Percentiles rank a stretch among this genome's conserved stretches.
phyloP scores from a whole-genome alignment of 2,329 filamentous ascomycete genomes.

The Fusarium humuli region DNA sequence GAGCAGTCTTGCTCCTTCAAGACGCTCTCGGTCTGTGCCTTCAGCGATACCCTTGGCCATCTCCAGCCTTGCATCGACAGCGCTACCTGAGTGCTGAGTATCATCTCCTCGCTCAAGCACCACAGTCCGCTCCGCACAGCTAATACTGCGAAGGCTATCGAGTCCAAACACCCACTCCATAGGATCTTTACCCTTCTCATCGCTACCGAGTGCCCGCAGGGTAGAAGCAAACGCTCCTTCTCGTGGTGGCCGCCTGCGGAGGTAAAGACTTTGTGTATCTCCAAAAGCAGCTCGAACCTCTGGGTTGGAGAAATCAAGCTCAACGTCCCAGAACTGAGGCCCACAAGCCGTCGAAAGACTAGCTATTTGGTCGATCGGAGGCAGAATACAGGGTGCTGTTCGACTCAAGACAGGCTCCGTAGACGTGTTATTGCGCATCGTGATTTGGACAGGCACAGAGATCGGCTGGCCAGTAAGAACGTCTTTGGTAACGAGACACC shows the following conservation, averaged over 20 bases:
- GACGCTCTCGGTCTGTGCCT: constrained; percentile 54
- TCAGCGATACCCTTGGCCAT: constrained; percentile 65
- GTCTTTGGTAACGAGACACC: constrained; percentile 90
- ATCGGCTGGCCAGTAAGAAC: constrained; percentile 85
- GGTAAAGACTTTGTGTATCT: constrained; percentile 77
- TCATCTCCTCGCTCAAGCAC: constrained; percentile 66
- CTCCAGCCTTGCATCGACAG: constrained; percentile 78
- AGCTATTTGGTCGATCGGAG: constrained; percentile 72
- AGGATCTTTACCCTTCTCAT: constrained; percentile 54
- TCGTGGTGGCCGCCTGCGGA: constrained; percentile 76
- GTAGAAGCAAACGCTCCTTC: constrained; percentile 80
- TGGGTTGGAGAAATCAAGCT: constrained; percentile 78
- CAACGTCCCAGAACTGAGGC: constrained; percentile 82
- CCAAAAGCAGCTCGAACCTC: constrained; percentile 71
- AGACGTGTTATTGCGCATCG: constrained; percentile 60
- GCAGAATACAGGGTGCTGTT: constrained; percentile 69
- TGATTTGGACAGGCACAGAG: constrained; percentile 76
- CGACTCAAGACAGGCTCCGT: constrained; percentile 55
- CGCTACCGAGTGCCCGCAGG: constrained; percentile 74
- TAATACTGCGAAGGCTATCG: constrained; percentile 64
- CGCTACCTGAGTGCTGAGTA: constrained; percentile 60
- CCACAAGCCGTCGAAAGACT: constrained; percentile 70
- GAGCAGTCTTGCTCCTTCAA: constrained; percentile 63
- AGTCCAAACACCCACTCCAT: constrained; percentile 82
- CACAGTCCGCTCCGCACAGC: constrained; percentile 73